Evolutionary conservation across 257 asterid genomes (phyloP), one percentile per base, ranked within the genome.

Genomic region (Nicotiana tabacum): DNA sequence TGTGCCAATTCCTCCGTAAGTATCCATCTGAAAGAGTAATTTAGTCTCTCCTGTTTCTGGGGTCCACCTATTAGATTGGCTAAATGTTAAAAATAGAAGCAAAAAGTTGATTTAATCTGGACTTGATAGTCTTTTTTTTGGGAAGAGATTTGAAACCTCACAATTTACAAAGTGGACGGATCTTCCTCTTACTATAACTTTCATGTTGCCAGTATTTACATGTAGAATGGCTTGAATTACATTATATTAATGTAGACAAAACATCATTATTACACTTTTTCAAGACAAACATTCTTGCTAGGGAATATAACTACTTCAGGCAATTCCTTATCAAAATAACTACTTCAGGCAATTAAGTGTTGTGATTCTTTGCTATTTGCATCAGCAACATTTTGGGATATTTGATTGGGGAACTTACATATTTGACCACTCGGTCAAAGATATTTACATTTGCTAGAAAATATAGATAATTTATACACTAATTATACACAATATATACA

Each of bases 1-100:
- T 85, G 93, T 89, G 79, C 90, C 98, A 7, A 92, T 96, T 82
- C 99, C 99, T 81, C 92, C 99, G 98, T 96, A 93, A 92, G 98
- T 61, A 66, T 37, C 37, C 39, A 60, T 30, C 58, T 53, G 7
- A 69, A 51, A 33, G 72, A 18, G 74, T 80, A 29, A 62, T 66
- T 27, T 37, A 62, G 60, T 24, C 6, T 80, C 58, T 60, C 13
- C 43, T 76, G 37, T 21, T 24, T 24, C 27, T 24, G 27, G 27
- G 27, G 6, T 76, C 7, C 21, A 48, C 37, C 64, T 21, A 11
- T 16, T 55, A 9, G 58, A 9, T 74, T n/a, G 80, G 80, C 5
- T 46, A 77, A 13, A 57, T 29, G 35, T 33, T 10, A 32, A 78
- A 57, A 29, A 24, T 10, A 57, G 18, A 77, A 53, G 24, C 11